Base-by-base conservation (phyloP, 129 eudicot genomes). In the Pseudognaphalium luteoalbum region DNA sequence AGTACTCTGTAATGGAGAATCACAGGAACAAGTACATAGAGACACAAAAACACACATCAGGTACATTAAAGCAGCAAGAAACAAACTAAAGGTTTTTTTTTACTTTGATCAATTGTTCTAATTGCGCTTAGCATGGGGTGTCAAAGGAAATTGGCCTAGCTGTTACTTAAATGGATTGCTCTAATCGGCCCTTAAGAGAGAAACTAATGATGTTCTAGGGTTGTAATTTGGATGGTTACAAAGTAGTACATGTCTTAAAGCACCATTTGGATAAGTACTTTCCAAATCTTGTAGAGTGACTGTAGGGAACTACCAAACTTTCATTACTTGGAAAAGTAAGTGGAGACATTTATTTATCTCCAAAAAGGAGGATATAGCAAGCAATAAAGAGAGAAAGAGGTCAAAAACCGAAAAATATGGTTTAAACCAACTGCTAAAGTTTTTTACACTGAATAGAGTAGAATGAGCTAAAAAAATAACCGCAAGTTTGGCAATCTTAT, bases 21-120 rank as follows among this genome's bases (percentile, higher is more conserved):
- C 72, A 39, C 57, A 68, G 20, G 72, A 41, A 2, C 72, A 68
- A 39, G n/a, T 68, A 20, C 17, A 68, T 21, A 11, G 22, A 68
- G 30, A 7, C 20, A 17, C 22, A 57, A 6, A 57, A 57, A 19
- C 28, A 19, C 25, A 57, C 20, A 19, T n/a, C 11, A 11, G 30
- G 11, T 3, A 25, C 64, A 58, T 20, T 3, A 20, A 58, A 20
- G 22, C 30, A 58, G 64, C 64, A 4, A 57, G 63, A 4, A 22
- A 57, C 21, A n/a, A 19, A n/a, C 25, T 0, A n/a, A 22, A 57
- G 14, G 28, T 25, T 25, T 25, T 25, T 57, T 19, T 41, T 41
- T 41, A 57, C 63, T 57, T 57, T 57, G 25, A 20, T 57, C 19
- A 29, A 57, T 16, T 58, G 30, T 58, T 58, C 64, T 58, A 58